These are phyloP conservation scores for Warburgia ugandensis DNA, from an alignment of 164 flowering plant species.

Conservation along the genomic window DNA sequence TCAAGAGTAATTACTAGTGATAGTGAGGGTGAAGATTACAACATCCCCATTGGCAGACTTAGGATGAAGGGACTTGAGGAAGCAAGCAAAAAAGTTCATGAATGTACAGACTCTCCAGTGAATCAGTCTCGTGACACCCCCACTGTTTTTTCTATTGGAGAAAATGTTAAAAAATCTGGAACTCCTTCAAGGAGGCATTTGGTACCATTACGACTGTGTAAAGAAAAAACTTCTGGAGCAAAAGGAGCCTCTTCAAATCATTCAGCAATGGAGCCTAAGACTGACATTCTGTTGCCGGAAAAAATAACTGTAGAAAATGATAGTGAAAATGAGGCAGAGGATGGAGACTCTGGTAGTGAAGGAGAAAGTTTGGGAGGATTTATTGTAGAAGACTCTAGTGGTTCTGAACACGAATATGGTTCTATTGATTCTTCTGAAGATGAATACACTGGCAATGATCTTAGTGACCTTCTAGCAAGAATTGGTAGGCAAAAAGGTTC, in stretches of 20 bases:
- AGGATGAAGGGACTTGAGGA: conserved; percentile 16
- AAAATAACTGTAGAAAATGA: background rate
- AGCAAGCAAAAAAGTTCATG: background rate
- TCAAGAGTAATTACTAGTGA: background rate
- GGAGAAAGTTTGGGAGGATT: conserved; percentile 41
- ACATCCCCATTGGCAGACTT: conserved; percentile 30
- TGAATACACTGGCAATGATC: conserved; percentile 9
- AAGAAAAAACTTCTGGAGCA: conserved; percentile 4
- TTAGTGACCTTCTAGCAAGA: conserved; percentile 18
- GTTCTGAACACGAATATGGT: conserved; percentile 17
- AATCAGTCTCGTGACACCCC: background rate
- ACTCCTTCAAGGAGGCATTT: conserved; percentile 27
- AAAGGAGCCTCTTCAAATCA: conserved; percentile 4
- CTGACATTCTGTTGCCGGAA: background rate
- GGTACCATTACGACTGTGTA: conserved; percentile 17
- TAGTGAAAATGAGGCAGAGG: conserved; percentile 25
- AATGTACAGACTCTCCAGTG: conserved; percentile 6
- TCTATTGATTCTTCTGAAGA: conserved; percentile 15
- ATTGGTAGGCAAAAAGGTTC: conserved; percentile 29
- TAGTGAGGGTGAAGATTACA: conserved; percentile 33
- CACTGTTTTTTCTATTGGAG: background rate
- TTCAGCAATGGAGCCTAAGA: background rate
- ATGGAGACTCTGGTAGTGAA: conserved; percentile 32
- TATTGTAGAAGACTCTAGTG: conserved; percentile 27
- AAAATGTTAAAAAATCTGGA: background rate